Percentiles rank a stretch among this genome's conserved stretches.
These are phyloP conservation scores for Oryza brachyantha DNA, from an alignment of 176 grass and related monocot genomes.

Conservation along the genomic window DNA sequence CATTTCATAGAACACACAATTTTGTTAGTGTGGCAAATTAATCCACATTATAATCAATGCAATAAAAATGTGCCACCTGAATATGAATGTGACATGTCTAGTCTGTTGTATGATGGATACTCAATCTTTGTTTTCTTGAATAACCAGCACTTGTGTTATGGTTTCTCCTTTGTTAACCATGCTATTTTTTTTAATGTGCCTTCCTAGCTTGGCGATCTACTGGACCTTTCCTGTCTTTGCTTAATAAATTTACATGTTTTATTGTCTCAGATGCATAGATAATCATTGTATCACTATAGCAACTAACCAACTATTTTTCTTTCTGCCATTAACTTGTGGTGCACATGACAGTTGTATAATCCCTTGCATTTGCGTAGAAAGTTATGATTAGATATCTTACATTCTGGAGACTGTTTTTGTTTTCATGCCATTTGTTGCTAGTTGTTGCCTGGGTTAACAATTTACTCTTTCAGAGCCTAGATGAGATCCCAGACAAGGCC, in stretches of 20 bases:
- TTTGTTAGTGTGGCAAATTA: not conserved
- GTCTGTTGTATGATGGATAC: not conserved
- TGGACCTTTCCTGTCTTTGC: not conserved
- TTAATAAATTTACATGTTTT: not conserved
- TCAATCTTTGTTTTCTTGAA: not conserved
- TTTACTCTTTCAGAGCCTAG: constrained; percentile 56
- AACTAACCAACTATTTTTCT: not conserved
- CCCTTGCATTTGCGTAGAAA: constrained; percentile 10
- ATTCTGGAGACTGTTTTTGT: constrained; percentile 1
- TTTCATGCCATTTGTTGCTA: not conserved
- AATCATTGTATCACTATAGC: not conserved
- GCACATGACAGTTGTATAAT: not conserved
- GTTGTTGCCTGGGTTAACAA: constrained; percentile 4
- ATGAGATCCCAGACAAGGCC: constrained; percentile 68
- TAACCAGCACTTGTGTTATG: not conserved
- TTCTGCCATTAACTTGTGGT: constrained; percentile 1
- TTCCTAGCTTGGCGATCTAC: constrained; percentile 1
- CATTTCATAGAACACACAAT: not conserved
- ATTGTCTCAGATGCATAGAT: not conserved
- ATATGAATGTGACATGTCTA: constrained; percentile 2
- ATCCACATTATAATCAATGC: not conserved
- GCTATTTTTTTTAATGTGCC: not conserved
- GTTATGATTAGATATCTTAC: constrained; percentile 6
- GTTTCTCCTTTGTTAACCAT: not conserved
- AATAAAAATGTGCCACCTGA: not conserved